phyloP scores from a whole-genome alignment of 345 rosid species.

The Anastatica hierochuntica region DNA sequence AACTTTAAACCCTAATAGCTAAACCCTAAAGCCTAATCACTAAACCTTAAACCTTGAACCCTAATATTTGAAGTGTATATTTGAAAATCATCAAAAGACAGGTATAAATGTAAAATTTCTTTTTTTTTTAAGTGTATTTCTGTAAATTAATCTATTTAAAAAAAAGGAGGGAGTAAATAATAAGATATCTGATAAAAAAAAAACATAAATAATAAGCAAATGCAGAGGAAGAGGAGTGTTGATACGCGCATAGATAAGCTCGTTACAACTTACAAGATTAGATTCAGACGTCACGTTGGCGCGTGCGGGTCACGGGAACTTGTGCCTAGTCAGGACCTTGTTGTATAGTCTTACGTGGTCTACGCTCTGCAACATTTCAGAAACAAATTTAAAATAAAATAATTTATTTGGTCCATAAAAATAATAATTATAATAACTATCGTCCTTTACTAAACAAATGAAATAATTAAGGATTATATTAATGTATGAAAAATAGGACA shows the following conservation, averaged over 20 bases:
- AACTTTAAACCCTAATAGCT: no score
- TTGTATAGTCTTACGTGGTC: constrained; percentile 27
- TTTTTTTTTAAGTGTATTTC: no score
- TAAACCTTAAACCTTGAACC: no score
- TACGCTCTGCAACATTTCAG: constrained; percentile 23
- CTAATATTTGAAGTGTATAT: no score
- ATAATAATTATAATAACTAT: not conserved
- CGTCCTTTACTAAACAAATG: constrained; percentile 7
- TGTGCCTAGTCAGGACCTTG: constrained; percentile 28
- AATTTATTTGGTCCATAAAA: not conserved
- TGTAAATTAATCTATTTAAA: no score
- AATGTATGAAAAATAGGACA: no score
- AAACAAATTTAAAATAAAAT: not conserved
- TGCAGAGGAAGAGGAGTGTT: not conserved
- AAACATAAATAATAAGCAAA: not conserved
- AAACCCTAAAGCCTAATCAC: no score
- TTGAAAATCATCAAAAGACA: no score
- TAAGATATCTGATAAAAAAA: no score
- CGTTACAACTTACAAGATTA: constrained; percentile 17
- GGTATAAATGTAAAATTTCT: no score
- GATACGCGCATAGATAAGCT: constrained; percentile 9
- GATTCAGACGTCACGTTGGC: constrained; percentile 19
- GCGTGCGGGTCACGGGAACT: constrained; percentile 29
- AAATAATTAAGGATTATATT: no score
- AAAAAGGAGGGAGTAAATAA: no score